phyloP scores from a whole-genome alignment of 2,329 filamentous ascomycete species.

The Corniculantispora saksenae region DNA sequence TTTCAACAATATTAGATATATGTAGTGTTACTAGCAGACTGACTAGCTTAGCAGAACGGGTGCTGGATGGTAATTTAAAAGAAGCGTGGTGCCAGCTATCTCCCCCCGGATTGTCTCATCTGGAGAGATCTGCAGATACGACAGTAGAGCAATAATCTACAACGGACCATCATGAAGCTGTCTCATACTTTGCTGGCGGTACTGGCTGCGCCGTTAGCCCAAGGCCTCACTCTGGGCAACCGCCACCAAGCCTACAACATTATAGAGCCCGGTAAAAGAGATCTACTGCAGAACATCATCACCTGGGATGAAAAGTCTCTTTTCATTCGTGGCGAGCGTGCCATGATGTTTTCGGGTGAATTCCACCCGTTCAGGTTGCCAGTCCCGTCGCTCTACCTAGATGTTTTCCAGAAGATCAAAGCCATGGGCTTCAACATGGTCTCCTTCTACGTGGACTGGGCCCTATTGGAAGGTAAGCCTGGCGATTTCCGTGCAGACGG shows the following conservation, averaged over 20 bases:
- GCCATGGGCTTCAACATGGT: conserved; percentile 78
- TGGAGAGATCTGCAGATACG: neutral
- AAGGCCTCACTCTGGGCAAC: conserved; percentile 23
- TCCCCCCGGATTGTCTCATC: neutral
- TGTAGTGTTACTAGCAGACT: neutral
- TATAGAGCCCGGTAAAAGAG: conserved; percentile 28
- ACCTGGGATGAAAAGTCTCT: conserved; percentile 75
- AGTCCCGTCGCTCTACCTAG: conserved; percentile 56
- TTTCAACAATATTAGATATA: neutral
- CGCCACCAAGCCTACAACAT: conserved; percentile 26
- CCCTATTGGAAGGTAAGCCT: conserved; percentile 70
- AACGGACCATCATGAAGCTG: conserved; percentile 28
- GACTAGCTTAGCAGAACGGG: neutral
- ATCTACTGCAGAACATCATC: conserved; percentile 43
- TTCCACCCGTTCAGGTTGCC: conserved; percentile 66
- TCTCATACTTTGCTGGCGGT: conserved; percentile 21
- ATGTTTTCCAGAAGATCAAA: conserved; percentile 81
- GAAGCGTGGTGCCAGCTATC: neutral
- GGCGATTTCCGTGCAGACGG: conserved; percentile 71
- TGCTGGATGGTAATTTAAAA: neutral
- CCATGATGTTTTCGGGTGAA: conserved; percentile 73
- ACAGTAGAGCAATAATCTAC: neutral
- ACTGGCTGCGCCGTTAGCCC: conserved; percentile 15
- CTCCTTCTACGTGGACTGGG: conserved; percentile 81
- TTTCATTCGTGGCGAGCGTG: conserved; percentile 67